Evolutionary conservation across 2,329 filamentous ascomycete genomes (phyloP), one percentile per base, ranked within the genome.

Genomic region (Trichoderma pleuroti): DNA sequence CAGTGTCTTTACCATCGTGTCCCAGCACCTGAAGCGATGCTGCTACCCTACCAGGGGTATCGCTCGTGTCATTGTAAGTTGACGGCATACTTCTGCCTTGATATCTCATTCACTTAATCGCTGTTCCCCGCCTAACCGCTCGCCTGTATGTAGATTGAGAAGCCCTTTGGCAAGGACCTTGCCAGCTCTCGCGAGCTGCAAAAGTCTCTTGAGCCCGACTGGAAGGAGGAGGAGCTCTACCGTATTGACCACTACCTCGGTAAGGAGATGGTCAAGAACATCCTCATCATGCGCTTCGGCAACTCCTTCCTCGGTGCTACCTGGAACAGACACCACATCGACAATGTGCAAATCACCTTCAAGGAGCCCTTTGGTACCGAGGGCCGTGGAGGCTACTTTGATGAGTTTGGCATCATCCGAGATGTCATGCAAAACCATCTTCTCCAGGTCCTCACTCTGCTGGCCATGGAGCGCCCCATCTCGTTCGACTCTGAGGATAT

Each of bases 181-280:
- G 90, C 88, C 70, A 98, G 94, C 85, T 98, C 96, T 68, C 91
- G 96, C 72, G 93, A 97, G 83, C 89, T 99, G 72, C 95, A 98
- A 81, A 94, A 93, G 82, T 97, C 96, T 9, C 89, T 99, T 74
- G 93, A 95, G 80, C 96, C 96, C 56, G 94, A 99, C 84, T 99
- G 96, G 97, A 96, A 93, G 79, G 97, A 99, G 84, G 95, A 98
- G 68, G 96, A 99, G 85, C 91, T 99, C 76, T 99, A 97, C 90
- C 94, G 96, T 80, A 99, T 99, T 78, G 96, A 99, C 82, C 96
- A 99, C 85, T 99, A 99, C 83, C 90, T 99, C 61, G 97, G 97
- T 78, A 99, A 99, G 88, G 96, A 99, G 85, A 99, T 99, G 96
- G 96, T 99, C 78, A 99, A 99, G 90, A 99, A 99, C 85, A 97